phyloP scores from a whole-genome alignment of 2,329 filamentous ascomycete species.

The Ascochyta koolunga region DNA sequence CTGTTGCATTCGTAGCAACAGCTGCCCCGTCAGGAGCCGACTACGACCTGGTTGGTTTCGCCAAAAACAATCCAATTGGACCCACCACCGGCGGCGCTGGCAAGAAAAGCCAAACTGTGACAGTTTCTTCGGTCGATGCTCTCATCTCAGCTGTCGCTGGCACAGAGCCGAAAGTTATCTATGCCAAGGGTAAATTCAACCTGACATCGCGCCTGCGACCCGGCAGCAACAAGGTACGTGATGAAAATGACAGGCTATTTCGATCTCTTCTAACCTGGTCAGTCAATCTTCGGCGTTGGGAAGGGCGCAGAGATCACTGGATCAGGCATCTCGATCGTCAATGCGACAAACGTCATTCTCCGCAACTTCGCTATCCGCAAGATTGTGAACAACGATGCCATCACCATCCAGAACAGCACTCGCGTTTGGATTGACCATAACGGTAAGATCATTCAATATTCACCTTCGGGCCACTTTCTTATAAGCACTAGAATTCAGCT shows the following conservation, averaged over 20 bases:
- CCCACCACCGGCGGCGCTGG: slow-evolving; percentile 42
- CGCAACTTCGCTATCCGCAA: slow-evolving; percentile 67
- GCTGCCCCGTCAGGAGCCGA: slow-evolving; percentile 28
- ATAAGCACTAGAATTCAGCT: slow-evolving; percentile 58
- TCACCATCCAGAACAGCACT: slow-evolving; percentile 63
- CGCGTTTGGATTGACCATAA: slow-evolving; percentile 71
- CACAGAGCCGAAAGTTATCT: slow-evolving; percentile 46
- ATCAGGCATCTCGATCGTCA: slow-evolving; percentile 60
- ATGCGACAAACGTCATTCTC: slow-evolving; percentile 65
- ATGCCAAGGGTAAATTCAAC: slow-evolving; percentile 52
- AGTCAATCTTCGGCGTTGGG: slow-evolving; percentile 34
- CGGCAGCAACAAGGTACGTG: slow-evolving; percentile 48
- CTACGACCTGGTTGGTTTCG: slow-evolving; percentile 41
- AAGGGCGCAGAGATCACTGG: slow-evolving; percentile 51
- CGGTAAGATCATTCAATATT: slow-evolving; percentile 32
- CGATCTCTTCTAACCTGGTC: slow-evolving; percentile 44
- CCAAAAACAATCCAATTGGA: slow-evolving; percentile 43
- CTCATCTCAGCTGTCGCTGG: slow-evolving; percentile 37
- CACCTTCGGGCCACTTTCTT: neutral
- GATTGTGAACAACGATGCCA: slow-evolving; percentile 64
- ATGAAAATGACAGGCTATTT: neutral
- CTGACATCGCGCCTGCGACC: slow-evolving; percentile 52
- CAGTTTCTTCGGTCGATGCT: slow-evolving; percentile 34
- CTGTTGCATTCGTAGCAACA: slow-evolving; percentile 23
- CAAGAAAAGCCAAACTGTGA: slow-evolving; percentile 34